Conservation (phyloP, 176 grass and related monocot species). For the Secale cereale region DNA sequence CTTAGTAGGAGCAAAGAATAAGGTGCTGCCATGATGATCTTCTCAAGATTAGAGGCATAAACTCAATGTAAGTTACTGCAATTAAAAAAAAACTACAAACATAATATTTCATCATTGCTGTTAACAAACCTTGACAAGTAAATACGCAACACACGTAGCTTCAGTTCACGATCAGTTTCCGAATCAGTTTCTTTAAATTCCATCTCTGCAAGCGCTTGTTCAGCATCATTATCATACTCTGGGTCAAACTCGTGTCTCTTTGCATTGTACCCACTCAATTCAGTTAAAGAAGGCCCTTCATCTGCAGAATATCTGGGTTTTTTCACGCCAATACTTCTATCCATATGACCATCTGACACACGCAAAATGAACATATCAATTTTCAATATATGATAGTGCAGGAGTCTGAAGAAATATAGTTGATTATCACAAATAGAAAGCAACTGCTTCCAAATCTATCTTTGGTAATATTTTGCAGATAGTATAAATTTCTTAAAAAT, state of each 20-base stretch:
- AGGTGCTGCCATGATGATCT: background rate
- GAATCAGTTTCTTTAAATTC: conserved; percentile 95
- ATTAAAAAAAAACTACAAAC: background rate
- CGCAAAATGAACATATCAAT: conserved; percentile 27
- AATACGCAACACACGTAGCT: conserved; percentile 80
- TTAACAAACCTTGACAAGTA: conserved; percentile 80
- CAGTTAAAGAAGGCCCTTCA: conserved; percentile 87
- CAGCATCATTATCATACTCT: conserved; percentile 97
- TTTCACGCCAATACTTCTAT: conserved; percentile 90
- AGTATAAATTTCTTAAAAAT: background rate
- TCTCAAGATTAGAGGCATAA: background rate
- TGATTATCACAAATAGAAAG: background rate
- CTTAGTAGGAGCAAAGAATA: background rate
- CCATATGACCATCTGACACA: conserved; percentile 62
- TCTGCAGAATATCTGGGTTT: conserved; percentile 92
- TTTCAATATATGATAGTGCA: background rate
- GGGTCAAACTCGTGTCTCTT: conserved; percentile 98
- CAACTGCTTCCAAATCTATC: background rate
- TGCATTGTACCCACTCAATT: conserved; percentile 85
- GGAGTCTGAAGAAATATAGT: background rate
- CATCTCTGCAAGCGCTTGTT: conserved; percentile 95
- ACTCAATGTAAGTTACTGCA: background rate
- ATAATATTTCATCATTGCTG: background rate
- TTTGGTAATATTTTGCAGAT: conserved; percentile 8
- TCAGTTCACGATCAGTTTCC: conserved; percentile 82